Conservation (phyloP, 2,329 filamentous ascomycete genomes). For the Trichoderma sp. region DNA sequence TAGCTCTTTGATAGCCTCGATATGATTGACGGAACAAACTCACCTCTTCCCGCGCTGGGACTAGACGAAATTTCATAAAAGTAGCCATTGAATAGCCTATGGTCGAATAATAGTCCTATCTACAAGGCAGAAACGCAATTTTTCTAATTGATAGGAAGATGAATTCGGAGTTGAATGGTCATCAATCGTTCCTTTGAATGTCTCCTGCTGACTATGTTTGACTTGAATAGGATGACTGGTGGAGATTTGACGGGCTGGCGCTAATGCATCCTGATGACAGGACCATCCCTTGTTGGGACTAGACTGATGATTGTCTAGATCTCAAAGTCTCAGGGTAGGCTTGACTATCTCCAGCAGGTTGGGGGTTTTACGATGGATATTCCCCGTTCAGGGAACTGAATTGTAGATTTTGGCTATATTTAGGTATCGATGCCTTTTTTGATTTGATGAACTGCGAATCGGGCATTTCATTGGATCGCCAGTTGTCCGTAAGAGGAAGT, state of each 20-base stretch:
- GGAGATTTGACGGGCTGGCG: neutral
- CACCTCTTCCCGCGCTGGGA: conserved; percentile 32
- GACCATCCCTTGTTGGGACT: neutral
- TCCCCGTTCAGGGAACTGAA: neutral
- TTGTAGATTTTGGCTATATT: neutral
- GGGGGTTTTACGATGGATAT: neutral
- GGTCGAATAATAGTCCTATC: neutral
- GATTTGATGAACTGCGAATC: neutral
- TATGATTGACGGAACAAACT: neutral
- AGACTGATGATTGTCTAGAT: neutral
- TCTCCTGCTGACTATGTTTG: conserved; percentile 19
- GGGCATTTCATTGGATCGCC: neutral
- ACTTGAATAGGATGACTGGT: conserved; percentile 14
- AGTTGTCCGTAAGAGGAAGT: neutral
- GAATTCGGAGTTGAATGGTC: conserved; percentile 13
- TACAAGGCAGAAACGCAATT: neutral
- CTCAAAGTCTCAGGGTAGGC: neutral
- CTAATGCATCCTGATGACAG: conserved; percentile 25
- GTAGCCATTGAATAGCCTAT: conserved; percentile 28
- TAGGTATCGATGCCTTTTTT: neutral
- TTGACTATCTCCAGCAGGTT: neutral
- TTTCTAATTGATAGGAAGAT: neutral
- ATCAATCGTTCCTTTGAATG: conserved; percentile 6
- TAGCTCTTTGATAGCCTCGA: neutral
- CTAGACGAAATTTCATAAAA: conserved; percentile 33